Evolutionary conservation across 805 yeast species (phyloP).

Genomic region (Barnettozyma botsteinii): DNA sequence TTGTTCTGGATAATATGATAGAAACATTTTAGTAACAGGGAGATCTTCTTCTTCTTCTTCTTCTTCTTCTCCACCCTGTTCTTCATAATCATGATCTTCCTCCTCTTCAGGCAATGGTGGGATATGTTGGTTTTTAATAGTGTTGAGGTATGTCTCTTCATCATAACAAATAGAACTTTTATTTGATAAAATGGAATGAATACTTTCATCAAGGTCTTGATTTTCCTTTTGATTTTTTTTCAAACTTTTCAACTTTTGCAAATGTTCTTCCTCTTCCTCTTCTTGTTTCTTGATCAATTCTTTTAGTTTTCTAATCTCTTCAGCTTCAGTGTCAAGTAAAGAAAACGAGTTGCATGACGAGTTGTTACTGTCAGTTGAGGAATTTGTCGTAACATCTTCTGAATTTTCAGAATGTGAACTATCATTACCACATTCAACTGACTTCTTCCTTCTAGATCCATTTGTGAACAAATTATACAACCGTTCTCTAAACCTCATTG

Average conservation of each 20-base stretch:
- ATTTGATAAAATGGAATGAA: background rate
- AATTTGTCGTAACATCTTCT: no score
- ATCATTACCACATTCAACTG: background rate
- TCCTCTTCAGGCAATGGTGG: background rate
- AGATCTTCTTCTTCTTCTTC: background rate
- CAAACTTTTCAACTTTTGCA: background rate
- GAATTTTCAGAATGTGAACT: no score
- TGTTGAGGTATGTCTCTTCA: constrained; percentile 6
- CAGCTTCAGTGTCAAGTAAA: no score
- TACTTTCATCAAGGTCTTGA: background rate
- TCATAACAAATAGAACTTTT: background rate
- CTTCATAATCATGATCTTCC: background rate
- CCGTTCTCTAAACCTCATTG: constrained; percentile 3
- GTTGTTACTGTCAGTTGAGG: no score
- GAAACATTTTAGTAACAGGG: background rate
- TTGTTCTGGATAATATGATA: constrained; percentile 1
- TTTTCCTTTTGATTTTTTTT: background rate
- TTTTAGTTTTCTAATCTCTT: constrained; percentile 3
- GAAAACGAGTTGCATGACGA: no score
- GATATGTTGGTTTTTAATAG: constrained; percentile 6
- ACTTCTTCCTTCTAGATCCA: background rate
- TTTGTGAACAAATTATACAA: background rate
- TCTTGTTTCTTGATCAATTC: constrained; percentile 4
- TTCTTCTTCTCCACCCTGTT: background rate
- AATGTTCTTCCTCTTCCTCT: background rate